A percentile compares a stretch with the other conserved stretches of the same genome.
phyloP scores from a whole-genome alignment of 2,329 filamentous ascomycete species.

The Davidsoniella virescens region DNA sequence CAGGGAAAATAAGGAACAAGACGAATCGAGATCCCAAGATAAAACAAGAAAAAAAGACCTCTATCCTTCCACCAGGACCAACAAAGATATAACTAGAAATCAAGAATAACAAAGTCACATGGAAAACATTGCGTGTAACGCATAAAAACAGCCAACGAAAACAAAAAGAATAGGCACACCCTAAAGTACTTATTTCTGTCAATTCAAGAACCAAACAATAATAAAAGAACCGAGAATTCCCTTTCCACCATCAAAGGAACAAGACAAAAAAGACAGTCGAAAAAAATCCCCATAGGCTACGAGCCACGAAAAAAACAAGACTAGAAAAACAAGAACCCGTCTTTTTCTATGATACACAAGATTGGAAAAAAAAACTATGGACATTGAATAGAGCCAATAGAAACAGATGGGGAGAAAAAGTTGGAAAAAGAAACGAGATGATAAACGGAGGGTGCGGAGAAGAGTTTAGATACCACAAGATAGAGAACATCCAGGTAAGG shows the following conservation, averaged over 20 bases:
- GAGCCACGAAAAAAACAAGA: neutral
- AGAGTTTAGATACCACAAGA: neutral
- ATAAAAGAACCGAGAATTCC: too few relatives aligned
- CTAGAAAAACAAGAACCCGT: neutral
- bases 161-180: too few relatives aligned
- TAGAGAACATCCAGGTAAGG: neutral
- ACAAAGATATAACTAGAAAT: neutral
- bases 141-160: too few relatives aligned
- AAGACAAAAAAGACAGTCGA: neutral
- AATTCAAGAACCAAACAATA: too few relatives aligned
- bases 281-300: too few relatives aligned
- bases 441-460: neutral
- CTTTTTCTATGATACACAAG: constrained; percentile 7
- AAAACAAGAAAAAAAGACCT: neutral
- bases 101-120: neutral
- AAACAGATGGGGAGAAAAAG: neutral
- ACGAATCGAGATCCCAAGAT: neutral
- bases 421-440: neutral
- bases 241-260: neutral
- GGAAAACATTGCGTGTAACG: neutral
- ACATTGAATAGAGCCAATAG: neutral
- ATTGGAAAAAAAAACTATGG: too few relatives aligned
- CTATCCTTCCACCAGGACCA: neutral
- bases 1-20: neutral
- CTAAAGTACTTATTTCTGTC: too few relatives aligned